A percentile compares a stretch with the other conserved stretches of the same genome.
These are phyloP conservation scores for Teratosphaeria epicoccoides DNA, from an alignment of 2,329 filamentous ascomycete species.

Conservation along the genomic window DNA sequence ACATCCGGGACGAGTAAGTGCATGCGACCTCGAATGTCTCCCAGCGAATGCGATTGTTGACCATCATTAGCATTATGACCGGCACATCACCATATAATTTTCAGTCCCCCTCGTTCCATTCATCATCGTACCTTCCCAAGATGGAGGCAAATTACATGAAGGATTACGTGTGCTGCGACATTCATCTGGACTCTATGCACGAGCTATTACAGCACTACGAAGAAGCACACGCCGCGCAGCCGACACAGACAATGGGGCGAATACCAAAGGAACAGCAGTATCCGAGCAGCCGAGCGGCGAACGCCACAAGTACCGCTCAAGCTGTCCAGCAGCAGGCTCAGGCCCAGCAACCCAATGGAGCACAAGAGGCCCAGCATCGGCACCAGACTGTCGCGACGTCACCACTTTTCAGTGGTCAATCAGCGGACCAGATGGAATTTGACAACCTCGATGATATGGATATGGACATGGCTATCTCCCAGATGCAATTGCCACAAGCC, in stretches of 20 bases:
- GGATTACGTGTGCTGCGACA: constrained; percentile 90
- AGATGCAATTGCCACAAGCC: constrained; percentile 27
- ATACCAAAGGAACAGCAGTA: constrained; percentile 29
- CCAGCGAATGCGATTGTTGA: constrained; percentile 6
- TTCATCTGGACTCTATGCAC: constrained; percentile 81
- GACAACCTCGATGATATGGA: constrained; percentile 84
- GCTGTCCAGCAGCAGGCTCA: constrained; percentile 26
- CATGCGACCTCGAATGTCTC: not conserved
- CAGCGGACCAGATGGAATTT: constrained; percentile 23
- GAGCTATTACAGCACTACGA: constrained; percentile 95
- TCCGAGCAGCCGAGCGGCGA: constrained; percentile 23
- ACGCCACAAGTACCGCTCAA: constrained; percentile 25
- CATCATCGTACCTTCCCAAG: constrained; percentile 90
- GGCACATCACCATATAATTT: constrained; percentile 85
- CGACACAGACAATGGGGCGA: constrained; percentile 30
- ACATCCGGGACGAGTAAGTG: constrained; percentile 95
- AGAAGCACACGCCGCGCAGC: constrained; percentile 68
- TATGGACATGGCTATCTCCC: constrained; percentile 65
- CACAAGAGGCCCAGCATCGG: constrained; percentile 2
- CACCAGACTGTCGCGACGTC: constrained; percentile 9
- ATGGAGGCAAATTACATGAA: constrained; percentile 96
- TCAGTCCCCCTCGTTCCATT: constrained; percentile 89
- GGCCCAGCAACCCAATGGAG: constrained; percentile 13
- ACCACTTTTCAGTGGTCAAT: constrained; percentile 24
- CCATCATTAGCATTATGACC: constrained; percentile 74